phyloP scores from a whole-genome alignment of 768 basidiomycete genomes.

The Tricholomella constricta region DNA sequence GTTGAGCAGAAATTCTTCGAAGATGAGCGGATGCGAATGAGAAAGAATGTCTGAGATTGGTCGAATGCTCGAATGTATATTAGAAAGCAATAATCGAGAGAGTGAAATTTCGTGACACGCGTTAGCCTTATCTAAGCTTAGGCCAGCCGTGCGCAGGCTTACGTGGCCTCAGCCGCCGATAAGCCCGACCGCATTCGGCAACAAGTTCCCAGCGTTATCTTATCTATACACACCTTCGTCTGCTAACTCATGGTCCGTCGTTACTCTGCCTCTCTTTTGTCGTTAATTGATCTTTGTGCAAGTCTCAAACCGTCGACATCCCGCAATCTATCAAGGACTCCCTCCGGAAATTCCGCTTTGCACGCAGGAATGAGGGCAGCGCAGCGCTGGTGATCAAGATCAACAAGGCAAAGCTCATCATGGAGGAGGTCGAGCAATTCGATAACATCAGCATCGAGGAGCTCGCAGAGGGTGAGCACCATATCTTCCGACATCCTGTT shows the following conservation, averaged over 20 bases:
- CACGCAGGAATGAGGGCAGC: slow-evolving; percentile 70
- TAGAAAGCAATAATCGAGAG: too few species aligned
- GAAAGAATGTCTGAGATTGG: too few species aligned
- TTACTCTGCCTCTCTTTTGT: slow-evolving; percentile 1
- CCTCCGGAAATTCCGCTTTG: slow-evolving; percentile 78
- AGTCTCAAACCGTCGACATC: slow-evolving; percentile 85
- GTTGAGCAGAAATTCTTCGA: too few species aligned
- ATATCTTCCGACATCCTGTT: neutral
- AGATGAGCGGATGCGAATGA: too few species aligned
- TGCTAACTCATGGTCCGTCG: slow-evolving; percentile 35
- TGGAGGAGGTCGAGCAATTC: slow-evolving; percentile 85
- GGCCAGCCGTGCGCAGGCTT: too few species aligned
- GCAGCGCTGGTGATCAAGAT: slow-evolving; percentile 90
- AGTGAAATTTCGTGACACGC: too few species aligned
- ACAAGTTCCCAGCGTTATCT: slow-evolving; percentile 24
- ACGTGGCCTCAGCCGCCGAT: too few species aligned
- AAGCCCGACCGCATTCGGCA: too few species aligned
- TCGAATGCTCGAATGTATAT: too few species aligned
- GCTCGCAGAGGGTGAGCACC: slow-evolving; percentile 77
- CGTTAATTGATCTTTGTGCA: slow-evolving; percentile 9
- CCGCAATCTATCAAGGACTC: slow-evolving; percentile 75
- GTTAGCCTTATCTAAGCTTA: too few species aligned
- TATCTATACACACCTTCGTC: slow-evolving; percentile 20
- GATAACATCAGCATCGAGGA: slow-evolving; percentile 78
- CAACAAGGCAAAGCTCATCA: slow-evolving; percentile 75